Evolutionary conservation across 2,329 filamentous ascomycete genomes (phyloP).

Genomic region (Curvularia lunata): DNA sequence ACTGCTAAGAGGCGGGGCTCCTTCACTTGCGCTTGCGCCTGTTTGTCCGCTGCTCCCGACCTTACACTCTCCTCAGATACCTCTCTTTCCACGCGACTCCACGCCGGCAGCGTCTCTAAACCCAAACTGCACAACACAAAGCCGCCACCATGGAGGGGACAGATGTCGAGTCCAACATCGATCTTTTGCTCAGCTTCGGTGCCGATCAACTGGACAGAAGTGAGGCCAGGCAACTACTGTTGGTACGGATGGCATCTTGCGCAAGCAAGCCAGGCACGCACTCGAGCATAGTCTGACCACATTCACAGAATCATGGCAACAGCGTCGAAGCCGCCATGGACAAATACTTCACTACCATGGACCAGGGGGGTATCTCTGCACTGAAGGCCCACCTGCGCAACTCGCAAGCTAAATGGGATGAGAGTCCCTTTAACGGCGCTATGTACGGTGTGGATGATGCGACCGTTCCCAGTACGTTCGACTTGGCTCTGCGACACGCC

Average conservation of each 20-base stretch:
- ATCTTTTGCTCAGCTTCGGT: slow-evolving; percentile 17
- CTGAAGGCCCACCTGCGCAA: slow-evolving; percentile 31
- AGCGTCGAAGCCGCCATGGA: slow-evolving; percentile 32
- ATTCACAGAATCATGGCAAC: slow-evolving; percentile 32
- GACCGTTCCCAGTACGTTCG: slow-evolving; percentile 40
- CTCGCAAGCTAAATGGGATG: slow-evolving; percentile 40
- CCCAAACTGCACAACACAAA: background rate
- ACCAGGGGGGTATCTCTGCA: slow-evolving; percentile 18
- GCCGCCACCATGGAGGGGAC: slow-evolving; percentile 18
- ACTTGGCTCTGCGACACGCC: slow-evolving; percentile 1
- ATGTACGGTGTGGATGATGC: slow-evolving; percentile 37
- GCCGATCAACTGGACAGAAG: slow-evolving; percentile 23
- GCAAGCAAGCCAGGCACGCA: slow-evolving; percentile 4
- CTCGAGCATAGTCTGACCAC: slow-evolving; percentile 5
- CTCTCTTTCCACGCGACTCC: background rate
- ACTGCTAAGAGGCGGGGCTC: background rate
- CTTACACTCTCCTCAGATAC: background rate
- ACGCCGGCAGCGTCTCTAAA: background rate
- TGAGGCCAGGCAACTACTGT: slow-evolving; percentile 28
- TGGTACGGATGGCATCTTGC: slow-evolving; percentile 12
- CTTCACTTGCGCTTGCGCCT: slow-evolving; percentile 11
- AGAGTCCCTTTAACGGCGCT: slow-evolving; percentile 38
- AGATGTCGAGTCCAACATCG: slow-evolving; percentile 18
- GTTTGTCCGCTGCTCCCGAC: slow-evolving; percentile 2
- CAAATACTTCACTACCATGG: slow-evolving; percentile 29